Evolutionary conservation across 768 basidiomycete species (phyloP), one percentile per base, ranked within the genome.

Genomic region (Rhodotorula graminis): DNA sequence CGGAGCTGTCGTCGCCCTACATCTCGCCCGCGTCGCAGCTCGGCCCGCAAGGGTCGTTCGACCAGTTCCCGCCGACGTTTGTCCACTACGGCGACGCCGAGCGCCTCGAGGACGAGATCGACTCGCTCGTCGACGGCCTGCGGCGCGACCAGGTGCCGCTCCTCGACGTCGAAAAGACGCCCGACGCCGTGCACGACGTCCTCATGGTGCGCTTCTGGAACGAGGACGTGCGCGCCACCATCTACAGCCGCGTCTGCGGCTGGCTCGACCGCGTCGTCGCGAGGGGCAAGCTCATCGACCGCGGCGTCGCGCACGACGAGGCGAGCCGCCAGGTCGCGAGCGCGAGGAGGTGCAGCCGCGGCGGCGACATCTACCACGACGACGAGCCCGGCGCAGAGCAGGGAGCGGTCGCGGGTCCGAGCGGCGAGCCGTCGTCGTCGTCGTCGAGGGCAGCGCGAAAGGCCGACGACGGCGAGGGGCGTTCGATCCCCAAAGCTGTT

Each of bases 11-110:
- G 29, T 69, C 64, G 9, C 67, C 70, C 0, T 75, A 72, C 65
- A 67, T 75, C 46, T 75, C 74, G 19, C 70, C 74, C 15, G 68
- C 74, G 10, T 66, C 70, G 3, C 70, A 69, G 47, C 46, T 73
- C 64, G 70, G 70, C 21, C 50, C 70, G 19, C 61, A 66, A 56
- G 73, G 69, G 1, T 64, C 55, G 33, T 75, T 75, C 58, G 42
- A 23, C 49, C 11, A 29, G 27, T 75, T 75, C 61, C 67, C 74
- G 2, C 67, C 67, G 25, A 33, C 70, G 37, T 75, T 75, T 58
- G 52, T 75, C 6, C 74, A 75, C 55, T 75, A 67, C 27, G 74
- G 74, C 44, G 70, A 71, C 46, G 70, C 70, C 53, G 74, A 75
- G 42, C 64, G 74, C 10, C 68, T 75, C 49, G 64, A 71, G 37